Evolutionary conservation across 176 grass and related monocot species (phyloP).

Genomic region (Eragrostis curvula): DNA sequence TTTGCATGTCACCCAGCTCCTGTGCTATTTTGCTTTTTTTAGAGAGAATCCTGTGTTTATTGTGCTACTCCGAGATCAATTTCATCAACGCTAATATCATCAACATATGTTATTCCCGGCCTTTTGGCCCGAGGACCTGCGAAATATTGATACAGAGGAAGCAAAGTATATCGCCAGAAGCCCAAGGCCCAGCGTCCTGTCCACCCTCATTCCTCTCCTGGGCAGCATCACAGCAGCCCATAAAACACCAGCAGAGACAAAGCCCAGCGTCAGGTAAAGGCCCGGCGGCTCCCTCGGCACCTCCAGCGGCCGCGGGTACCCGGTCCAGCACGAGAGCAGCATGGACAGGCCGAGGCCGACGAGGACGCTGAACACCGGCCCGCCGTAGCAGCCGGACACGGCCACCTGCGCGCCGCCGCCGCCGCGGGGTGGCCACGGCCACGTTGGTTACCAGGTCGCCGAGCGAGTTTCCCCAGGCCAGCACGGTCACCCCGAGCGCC

Average conservation of each 20-base stretch:
- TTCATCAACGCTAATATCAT: no score
- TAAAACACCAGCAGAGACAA: constrained; percentile 41
- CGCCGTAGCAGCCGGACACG: constrained; percentile 68
- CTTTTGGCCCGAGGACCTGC: background rate
- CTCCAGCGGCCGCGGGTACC: constrained; percentile 26
- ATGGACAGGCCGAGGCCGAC: constrained; percentile 69
- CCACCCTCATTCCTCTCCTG: constrained; percentile 59
- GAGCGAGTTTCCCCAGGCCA: constrained; percentile 83
- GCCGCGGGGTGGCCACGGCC: constrained; percentile 51
- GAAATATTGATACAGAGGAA: constrained; percentile 56
- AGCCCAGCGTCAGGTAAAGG: constrained; percentile 49
- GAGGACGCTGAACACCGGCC: constrained; percentile 66
- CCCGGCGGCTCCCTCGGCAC: constrained; percentile 36
- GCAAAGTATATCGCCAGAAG: constrained; percentile 65
- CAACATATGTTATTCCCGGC: no score
- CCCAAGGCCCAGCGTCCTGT: constrained; percentile 54
- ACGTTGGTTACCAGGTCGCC: constrained; percentile 68
- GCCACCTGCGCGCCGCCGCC: constrained; percentile 57
- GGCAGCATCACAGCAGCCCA: constrained; percentile 56
- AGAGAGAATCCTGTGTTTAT: no score
- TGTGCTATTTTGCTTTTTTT: no score
- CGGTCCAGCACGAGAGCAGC: constrained; percentile 42
- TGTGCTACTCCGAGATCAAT: no score
- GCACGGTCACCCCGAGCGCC: constrained; percentile 67
- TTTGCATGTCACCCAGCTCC: no score